A percentile compares a stretch with the other conserved stretches of the same genome.
phyloP scores from a whole-genome alignment of 208 protist genomes.

The Acanthamoeba culbertsoni region DNA sequence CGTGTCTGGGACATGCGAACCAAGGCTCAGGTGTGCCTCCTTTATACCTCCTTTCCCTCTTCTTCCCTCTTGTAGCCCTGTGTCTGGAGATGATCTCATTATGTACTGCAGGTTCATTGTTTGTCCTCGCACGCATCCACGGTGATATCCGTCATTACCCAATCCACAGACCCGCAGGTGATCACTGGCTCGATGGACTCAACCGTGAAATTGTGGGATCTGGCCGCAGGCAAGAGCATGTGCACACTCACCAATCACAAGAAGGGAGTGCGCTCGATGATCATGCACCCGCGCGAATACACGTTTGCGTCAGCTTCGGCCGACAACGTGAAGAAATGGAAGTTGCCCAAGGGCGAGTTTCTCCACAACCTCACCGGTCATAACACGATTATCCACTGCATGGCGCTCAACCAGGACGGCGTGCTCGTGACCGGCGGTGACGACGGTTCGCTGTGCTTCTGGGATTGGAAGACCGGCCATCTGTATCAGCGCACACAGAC shows the following conservation, averaged over 20 bases:
- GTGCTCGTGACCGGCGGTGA: slow-evolving; percentile 93
- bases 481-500: slow-evolving; percentile 89
- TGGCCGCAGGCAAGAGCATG: slow-evolving; percentile 75
- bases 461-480: slow-evolving; percentile 96
- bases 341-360: slow-evolving; percentile 93
- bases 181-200: slow-evolving; percentile 75
- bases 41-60: neutral
- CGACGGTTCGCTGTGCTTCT: slow-evolving; percentile 90
- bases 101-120: neutral
- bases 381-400: slow-evolving; percentile 86
- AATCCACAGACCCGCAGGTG: slow-evolving; percentile 89
- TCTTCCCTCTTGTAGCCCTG: slow-evolving; percentile 71
- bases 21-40: slow-evolving; percentile 54
- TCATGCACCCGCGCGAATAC: slow-evolving; percentile 88
- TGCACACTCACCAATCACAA: slow-evolving; percentile 98
- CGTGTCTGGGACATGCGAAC: slow-evolving; percentile 93
- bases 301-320: slow-evolving; percentile 93
- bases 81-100: neutral
- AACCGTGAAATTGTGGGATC: slow-evolving; percentile 85
- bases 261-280: slow-evolving; percentile 94
- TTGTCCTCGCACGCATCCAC: slow-evolving; percentile 94
- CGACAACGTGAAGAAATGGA: slow-evolving; percentile 98
- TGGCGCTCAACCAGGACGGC: slow-evolving; percentile 90
- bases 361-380: slow-evolving; percentile 92
- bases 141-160: slow-evolving; percentile 89